Conservation (phyloP, 305 asterid species). For the Lippia alba region DNA sequence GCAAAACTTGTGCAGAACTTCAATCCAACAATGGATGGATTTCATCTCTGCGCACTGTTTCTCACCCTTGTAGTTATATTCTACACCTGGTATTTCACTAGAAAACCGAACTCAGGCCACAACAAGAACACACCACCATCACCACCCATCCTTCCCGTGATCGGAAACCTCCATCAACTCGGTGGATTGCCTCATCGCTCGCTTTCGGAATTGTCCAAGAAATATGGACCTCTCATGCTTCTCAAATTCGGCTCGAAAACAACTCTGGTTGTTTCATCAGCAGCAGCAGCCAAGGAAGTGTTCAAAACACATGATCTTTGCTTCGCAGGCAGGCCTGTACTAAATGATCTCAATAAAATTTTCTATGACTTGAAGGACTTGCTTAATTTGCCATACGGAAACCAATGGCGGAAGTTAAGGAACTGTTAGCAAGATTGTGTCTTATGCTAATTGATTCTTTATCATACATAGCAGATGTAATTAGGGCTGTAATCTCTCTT, state of each 20-base stretch:
- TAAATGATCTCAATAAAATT: neutral
- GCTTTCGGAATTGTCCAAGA: conserved; percentile 14
- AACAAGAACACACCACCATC: conserved; percentile 9
- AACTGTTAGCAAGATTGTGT: too few relatives aligned
- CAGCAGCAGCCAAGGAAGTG: conserved; percentile 17
- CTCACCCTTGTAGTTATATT: neutral
- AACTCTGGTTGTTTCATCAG: conserved; percentile 24
- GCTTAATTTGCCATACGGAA: conserved; percentile 5
- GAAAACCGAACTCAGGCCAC: neutral
- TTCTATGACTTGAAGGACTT: conserved; percentile 25
- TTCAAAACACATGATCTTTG: conserved; percentile 22
- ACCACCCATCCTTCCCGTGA: conserved; percentile 27
- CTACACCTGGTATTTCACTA: neutral
- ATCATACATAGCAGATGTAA: too few relatives aligned
- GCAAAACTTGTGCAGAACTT: neutral
- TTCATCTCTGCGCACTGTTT: neutral
- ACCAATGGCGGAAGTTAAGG: conserved; percentile 2
- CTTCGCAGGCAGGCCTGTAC: conserved; percentile 22
- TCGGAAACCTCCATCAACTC: conserved; percentile 49
- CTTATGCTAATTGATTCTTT: too few relatives aligned
- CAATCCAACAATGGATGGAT: neutral
- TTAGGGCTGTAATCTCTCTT: too few relatives aligned
- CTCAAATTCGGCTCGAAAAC: conserved; percentile 30
- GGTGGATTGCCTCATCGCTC: conserved; percentile 34
- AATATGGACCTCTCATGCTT: conserved; percentile 32